phyloP scores from a whole-genome alignment of 805 yeast species.

The Clavispora asparagi region DNA sequence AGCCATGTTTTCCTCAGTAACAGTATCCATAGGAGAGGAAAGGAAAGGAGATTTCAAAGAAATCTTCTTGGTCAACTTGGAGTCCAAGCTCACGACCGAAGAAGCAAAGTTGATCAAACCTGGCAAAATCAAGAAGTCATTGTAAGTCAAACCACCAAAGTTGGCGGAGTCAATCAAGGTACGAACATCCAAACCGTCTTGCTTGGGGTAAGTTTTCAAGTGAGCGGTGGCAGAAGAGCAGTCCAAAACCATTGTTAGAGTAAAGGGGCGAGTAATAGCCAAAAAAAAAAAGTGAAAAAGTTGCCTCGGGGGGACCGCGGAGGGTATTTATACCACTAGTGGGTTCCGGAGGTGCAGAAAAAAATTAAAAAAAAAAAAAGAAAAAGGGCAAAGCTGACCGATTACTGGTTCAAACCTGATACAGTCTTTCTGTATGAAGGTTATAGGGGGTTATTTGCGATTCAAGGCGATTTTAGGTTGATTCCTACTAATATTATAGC shows the following conservation, averaged over 20 bases:
- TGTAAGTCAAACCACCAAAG: constrained; percentile 97
- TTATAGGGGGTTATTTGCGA: not conserved
- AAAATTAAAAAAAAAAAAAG: not conserved
- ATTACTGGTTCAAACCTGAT: not conserved
- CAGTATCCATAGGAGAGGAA: constrained; percentile 99
- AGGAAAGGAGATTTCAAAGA: constrained; percentile 90
- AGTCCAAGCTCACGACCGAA: constrained; percentile 67
- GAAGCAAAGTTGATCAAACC: constrained; percentile 92
- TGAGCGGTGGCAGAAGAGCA: constrained; percentile 60
- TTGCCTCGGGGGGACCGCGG: constrained; percentile 1
- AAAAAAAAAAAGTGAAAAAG: constrained; percentile 26
- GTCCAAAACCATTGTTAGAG: constrained; percentile 29
- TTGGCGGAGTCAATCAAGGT: constrained; percentile 82
- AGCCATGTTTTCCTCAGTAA: constrained; percentile 96
- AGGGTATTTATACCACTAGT: constrained; percentile 3
- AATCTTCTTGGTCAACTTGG: constrained; percentile 88
- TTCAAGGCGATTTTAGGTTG: too few species aligned
- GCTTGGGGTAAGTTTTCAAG: constrained; percentile 58
- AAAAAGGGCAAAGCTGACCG: not conserved
- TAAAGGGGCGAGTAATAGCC: constrained; percentile 37
- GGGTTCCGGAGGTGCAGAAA: not conserved
- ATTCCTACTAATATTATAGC: not conserved
- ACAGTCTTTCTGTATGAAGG: not conserved
- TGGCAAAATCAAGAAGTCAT: constrained; percentile 92
- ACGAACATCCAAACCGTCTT: constrained; percentile 82